A percentile compares a stretch with the other conserved stretches of the same genome.
These are phyloP conservation scores for Colletotrichum sojae DNA, from an alignment of 2,329 filamentous ascomycete genomes.

Conservation along the genomic window DNA sequence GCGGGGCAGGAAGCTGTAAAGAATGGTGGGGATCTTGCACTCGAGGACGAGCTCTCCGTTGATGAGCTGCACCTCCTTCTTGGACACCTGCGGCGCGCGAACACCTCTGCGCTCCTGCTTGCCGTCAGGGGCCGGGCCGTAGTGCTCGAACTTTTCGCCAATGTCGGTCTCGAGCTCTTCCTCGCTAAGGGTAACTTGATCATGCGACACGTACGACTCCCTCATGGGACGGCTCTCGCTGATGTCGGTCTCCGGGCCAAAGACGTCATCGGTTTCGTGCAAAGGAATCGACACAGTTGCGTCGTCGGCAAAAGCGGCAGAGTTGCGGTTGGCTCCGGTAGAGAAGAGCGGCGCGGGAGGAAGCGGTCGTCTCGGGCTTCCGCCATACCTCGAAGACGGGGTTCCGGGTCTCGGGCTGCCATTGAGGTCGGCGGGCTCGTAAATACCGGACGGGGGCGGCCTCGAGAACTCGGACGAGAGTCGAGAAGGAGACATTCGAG, in stretches of 20 bases:
- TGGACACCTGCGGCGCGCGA: constrained; percentile 87
- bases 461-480: constrained; percentile 74
- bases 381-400: constrained; percentile 88
- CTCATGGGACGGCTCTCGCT: constrained; percentile 65
- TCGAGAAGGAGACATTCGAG: constrained; percentile 62
- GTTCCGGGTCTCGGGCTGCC: constrained; percentile 92
- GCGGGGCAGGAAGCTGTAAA: constrained; percentile 95
- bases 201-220: constrained; percentile 70
- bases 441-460: constrained; percentile 80
- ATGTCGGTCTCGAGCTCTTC: constrained; percentile 50
- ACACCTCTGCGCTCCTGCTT: constrained; percentile 91
- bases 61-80: constrained; percentile 95
- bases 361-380: constrained; percentile 87
- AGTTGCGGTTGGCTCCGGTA: constrained; percentile 60
- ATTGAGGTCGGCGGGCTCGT: constrained; percentile 90
- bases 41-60: constrained; percentile 98
- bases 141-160: constrained; percentile 79
- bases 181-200: constrained; percentile 70
- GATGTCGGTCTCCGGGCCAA: constrained; percentile 73
- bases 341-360: constrained; percentile 91
- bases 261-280: constrained; percentile 79
- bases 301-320: constrained; percentile 73
- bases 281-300: constrained; percentile 82
- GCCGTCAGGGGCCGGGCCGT: constrained; percentile 88
- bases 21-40: constrained; percentile 98